Percentiles rank a stretch among this genome's conserved stretches.
Conservation (phyloP, 352 stramenopile genomes). For the Pythium coloratum region DNA sequence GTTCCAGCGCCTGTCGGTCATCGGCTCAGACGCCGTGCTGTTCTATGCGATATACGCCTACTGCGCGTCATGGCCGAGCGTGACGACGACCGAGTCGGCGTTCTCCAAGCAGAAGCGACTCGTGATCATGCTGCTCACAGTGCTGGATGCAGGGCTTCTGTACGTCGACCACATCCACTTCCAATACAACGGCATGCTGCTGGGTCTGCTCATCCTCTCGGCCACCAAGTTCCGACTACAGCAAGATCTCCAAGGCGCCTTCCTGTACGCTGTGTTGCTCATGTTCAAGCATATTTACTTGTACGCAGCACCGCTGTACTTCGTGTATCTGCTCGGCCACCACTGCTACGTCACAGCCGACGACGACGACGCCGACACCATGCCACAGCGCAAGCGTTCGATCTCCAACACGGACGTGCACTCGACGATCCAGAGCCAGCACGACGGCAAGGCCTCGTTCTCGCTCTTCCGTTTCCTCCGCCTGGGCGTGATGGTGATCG, state of each 20-base stretch:
- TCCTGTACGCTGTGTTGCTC: conserved; percentile 92
- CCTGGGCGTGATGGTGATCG: conserved; percentile 84
- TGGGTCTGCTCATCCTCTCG: conserved; percentile 93
- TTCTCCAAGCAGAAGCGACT: conserved; percentile 63
- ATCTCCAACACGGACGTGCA: conserved; percentile 73
- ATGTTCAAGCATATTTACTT: conserved; percentile 99
- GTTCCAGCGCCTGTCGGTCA: conserved; percentile 94
- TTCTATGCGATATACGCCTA: conserved; percentile 81
- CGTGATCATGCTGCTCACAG: conserved; percentile 83
- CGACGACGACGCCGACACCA: conserved; percentile 10
- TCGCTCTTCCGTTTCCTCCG: conserved; percentile 70
- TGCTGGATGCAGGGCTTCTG: conserved; percentile 93
- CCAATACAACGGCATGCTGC: conserved; percentile 98
- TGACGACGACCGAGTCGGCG: conserved; percentile 67
- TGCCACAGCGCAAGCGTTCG: conserved; percentile 47
- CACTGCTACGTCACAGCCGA: conserved; percentile 77
- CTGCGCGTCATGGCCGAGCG: conserved; percentile 78
- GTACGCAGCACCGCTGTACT: conserved; percentile 94
- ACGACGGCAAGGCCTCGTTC: conserved; percentile 60
- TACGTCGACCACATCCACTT: conserved; percentile 99
- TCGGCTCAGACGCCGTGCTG: conserved; percentile 88
- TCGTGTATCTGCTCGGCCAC: conserved; percentile 93
- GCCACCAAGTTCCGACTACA: conserved; percentile 78
- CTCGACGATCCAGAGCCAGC: conserved; percentile 61
- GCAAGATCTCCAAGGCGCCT: conserved; percentile 84